Evolutionary conservation across 257 asterid genomes (phyloP).

Genomic region (Leonotis leonurus): DNA sequence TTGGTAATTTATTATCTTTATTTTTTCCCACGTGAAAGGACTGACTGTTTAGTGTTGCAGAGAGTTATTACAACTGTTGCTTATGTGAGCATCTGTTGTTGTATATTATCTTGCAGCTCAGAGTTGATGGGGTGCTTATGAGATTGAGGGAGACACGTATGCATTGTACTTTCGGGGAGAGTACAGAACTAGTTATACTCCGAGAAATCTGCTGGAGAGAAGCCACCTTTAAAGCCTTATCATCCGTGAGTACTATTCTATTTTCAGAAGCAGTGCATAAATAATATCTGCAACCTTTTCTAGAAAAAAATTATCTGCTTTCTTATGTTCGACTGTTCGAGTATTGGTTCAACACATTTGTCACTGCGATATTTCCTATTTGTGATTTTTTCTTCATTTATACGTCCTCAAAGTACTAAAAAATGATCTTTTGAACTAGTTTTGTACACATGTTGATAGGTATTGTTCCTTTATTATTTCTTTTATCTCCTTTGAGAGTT

Average conservation of each 20-base stretch:
- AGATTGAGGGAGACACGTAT: conserved; percentile 96
- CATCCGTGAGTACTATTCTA: conserved; percentile 45
- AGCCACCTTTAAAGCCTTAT: conserved; percentile 58
- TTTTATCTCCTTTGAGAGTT: not conserved
- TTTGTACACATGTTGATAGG: not conserved
- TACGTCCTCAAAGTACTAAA: not conserved
- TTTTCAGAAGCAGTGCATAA: not conserved
- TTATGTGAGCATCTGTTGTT: conserved; percentile 16
- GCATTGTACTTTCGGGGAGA: conserved; percentile 61
- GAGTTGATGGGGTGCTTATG: conserved; percentile 98
- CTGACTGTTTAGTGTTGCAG: conserved; percentile 43
- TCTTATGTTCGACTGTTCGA: not conserved
- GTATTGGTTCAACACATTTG: conserved; percentile 4
- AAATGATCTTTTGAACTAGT: not conserved
- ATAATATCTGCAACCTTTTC: not conserved
- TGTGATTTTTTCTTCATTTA: not conserved
- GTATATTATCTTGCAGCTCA: conserved; percentile 53
- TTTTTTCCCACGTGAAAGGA: conserved; percentile 15
- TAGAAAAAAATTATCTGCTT: not conserved
- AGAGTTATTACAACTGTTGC: conserved; percentile 48
- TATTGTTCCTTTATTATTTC: not conserved
- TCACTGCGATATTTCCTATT: not conserved
- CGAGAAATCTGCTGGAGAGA: conserved; percentile 94
- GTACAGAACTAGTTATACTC: conserved; percentile 52
- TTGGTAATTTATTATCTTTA: conserved; percentile 12